Evolutionary conservation across 2,329 filamentous ascomycete genomes (phyloP).

Genomic region (Aspergillus sojae): DNA sequence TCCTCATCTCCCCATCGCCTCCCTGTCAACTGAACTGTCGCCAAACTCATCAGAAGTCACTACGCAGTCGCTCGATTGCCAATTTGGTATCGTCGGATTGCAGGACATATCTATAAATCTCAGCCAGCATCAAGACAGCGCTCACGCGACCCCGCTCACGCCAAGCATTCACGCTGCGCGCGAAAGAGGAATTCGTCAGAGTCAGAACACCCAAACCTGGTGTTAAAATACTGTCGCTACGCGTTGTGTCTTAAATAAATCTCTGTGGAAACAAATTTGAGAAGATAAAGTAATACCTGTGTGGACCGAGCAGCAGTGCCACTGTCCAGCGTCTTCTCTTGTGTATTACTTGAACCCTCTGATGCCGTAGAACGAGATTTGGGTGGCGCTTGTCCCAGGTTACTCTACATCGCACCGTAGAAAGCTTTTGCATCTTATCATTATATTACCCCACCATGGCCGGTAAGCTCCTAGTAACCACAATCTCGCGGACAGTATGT

Average conservation of each 20-base stretch:
- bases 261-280: conserved; percentile 23
- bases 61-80: background rate
- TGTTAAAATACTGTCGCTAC: conserved; percentile 19
- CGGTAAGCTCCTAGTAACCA: conserved; percentile 58
- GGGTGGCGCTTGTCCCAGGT: conserved; percentile 27
- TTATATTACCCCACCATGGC: conserved; percentile 53
- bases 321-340: conserved; percentile 36
- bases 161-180: conserved; percentile 29
- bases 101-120: conserved; percentile 2
- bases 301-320: conserved; percentile 33
- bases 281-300: conserved; percentile 37
- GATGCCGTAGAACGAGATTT: conserved; percentile 45
- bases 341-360: conserved; percentile 45
- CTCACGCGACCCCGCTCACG: conserved; percentile 35
- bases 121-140: conserved; percentile 5
- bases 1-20: conserved; percentile 6
- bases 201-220: conserved; percentile 18
- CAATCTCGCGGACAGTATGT: conserved; percentile 12
- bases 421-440: conserved; percentile 24
- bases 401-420: conserved; percentile 38
- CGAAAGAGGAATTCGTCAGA: conserved; percentile 27
- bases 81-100: background rate
- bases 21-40: conserved; percentile 3
- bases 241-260: conserved; percentile 23
- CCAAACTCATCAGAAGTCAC: conserved; percentile 1